Evolutionary conservation across 768 basidiomycete species (phyloP).

Genomic region (Dictyophora rubrovolvata): DNA sequence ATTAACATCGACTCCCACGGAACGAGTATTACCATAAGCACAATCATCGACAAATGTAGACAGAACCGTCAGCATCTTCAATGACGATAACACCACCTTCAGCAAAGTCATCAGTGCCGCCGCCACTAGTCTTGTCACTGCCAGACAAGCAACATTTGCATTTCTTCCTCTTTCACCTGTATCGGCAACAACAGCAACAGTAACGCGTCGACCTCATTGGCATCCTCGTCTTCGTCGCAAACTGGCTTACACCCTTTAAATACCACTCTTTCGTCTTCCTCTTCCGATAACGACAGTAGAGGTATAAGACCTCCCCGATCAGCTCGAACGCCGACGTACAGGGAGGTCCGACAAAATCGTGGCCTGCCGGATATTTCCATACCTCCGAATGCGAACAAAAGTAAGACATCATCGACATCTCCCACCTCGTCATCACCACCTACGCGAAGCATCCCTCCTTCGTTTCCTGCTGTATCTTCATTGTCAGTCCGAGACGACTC

Average conservation of each 20-base stretch:
- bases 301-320: not conserved
- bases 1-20: not conserved
- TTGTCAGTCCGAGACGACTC: constrained; percentile 11
- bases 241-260: not conserved
- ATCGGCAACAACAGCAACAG: not conserved
- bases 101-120: not conserved
- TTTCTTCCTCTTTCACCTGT: constrained; percentile 31
- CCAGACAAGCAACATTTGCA: constrained; percentile 41
- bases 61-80: constrained; percentile 9
- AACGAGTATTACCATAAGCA: constrained; percentile 11
- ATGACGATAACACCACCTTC: not conserved
- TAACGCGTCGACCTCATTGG: too few relatives aligned
- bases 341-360: constrained; percentile 22
- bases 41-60: constrained; percentile 17
- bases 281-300: constrained; percentile 1
- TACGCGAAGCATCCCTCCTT: too few relatives aligned
- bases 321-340: constrained; percentile 15
- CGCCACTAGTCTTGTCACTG: constrained; percentile 22
- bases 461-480: constrained; percentile 2
- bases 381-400: constrained; percentile 18
- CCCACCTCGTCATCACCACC: constrained; percentile 9
- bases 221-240: constrained; percentile 17
- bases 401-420: constrained; percentile 11
- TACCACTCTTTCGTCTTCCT: not conserved
- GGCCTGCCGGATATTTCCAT: constrained; percentile 32